Evolutionary conservation across 768 basidiomycete species (phyloP).

Genomic region (Termitomyces sp.): DNA sequence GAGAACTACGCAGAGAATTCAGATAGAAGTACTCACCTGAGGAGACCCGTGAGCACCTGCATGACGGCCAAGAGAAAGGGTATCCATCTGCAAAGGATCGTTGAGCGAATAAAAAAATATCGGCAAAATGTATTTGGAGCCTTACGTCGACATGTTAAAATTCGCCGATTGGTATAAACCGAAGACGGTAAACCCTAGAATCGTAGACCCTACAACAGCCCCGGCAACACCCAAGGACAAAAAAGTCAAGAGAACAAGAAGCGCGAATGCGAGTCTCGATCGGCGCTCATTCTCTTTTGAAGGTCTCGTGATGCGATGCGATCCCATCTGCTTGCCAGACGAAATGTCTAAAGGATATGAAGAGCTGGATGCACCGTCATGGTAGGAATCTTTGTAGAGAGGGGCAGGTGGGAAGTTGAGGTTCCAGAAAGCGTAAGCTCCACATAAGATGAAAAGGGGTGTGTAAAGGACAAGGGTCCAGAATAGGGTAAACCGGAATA

Average conservation of each 20-base stretch:
- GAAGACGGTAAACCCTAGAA: conserved; percentile 39
- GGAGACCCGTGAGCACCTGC: conserved; percentile 35
- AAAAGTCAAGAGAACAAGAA: conserved; percentile 41
- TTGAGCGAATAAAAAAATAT: conserved; percentile 2
- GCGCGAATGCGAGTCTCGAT: conserved; percentile 41
- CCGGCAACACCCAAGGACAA: conserved; percentile 37
- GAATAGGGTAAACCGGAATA: conserved; percentile 49
- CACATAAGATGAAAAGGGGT: conserved; percentile 44
- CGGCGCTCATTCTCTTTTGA: conserved; percentile 33
- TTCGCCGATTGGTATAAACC: conserved; percentile 39
- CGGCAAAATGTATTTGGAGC: conserved; percentile 2
- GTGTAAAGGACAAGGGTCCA: conserved; percentile 49
- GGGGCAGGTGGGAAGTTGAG: conserved; percentile 40
- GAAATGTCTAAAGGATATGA: conserved; percentile 11
- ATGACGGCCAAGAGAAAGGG: conserved; percentile 40
- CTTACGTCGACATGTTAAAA: conserved; percentile 50
- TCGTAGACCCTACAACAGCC: conserved; percentile 40
- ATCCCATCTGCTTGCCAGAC: conserved; percentile 6
- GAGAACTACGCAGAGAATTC: neutral
- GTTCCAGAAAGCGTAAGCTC: conserved; percentile 47
- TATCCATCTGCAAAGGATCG: conserved; percentile 31
- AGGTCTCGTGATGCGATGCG: conserved; percentile 6
- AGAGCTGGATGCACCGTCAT: neutral
- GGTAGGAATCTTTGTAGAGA: conserved; percentile 1
- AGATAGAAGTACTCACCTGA: conserved; percentile 26